A percentile compares a stretch with the other conserved stretches of the same genome.
phyloP scores from a whole-genome alignment of 371 early-diverging fungal species.

The Encephalitozoon intestinalis region DNA sequence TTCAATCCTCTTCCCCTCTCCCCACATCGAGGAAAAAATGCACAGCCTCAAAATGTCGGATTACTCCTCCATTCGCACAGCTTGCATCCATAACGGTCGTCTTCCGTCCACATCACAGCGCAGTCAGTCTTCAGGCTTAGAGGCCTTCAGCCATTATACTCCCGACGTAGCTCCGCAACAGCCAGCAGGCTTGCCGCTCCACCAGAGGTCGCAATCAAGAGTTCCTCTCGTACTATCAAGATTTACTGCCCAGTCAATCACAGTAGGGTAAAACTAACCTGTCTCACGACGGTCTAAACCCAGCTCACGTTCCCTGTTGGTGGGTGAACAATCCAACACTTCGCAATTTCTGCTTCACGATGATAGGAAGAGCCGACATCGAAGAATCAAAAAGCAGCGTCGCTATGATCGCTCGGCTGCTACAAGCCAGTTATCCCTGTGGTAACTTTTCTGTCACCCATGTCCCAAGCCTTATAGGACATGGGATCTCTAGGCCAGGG shows the following conservation, averaged over 20 bases:
- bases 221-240: conserved; percentile 66
- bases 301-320: conserved; percentile 67
- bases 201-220: conserved; percentile 64
- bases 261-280: conserved; percentile 69
- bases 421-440: conserved; percentile 68
- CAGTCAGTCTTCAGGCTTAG: conserved; percentile 63
- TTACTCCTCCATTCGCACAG: conserved; percentile 35
- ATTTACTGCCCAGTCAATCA: conserved; percentile 62
- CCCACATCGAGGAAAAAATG: not conserved
- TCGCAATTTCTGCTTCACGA: conserved; percentile 65
- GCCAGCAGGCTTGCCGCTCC: conserved; percentile 62
- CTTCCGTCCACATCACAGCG: conserved; percentile 8
- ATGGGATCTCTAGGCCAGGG: conserved; percentile 67
- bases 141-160: conserved; percentile 65
- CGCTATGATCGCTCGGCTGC: conserved; percentile 67
- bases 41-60: conserved; percentile 21
- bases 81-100: not conserved
- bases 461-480: conserved; percentile 62
- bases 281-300: conserved; percentile 68
- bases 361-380: conserved; percentile 68
- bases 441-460: conserved; percentile 68
- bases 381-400: conserved; percentile 67
- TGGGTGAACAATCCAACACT: conserved; percentile 66
- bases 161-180: conserved; percentile 64
- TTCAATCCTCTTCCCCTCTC: too few species aligned